A percentile compares a stretch with the other conserved stretches of the same genome.
These are phyloP conservation scores for Cavenderia fasciculata DNA, from an alignment of 78 protist genomes.

Conservation along the genomic window DNA sequence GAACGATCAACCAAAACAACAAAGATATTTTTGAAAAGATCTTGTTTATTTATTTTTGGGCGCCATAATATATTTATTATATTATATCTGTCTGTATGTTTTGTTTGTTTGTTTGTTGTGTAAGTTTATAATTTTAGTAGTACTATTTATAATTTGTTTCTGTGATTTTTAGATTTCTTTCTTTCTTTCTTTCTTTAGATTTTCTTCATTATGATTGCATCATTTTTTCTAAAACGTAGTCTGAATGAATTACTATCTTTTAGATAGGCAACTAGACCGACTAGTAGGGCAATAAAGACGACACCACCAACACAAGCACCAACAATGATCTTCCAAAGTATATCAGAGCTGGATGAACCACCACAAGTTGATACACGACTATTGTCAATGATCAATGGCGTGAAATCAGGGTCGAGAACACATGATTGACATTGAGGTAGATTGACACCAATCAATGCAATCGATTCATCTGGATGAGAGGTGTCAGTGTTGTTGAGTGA, in stretches of 20 bases:
- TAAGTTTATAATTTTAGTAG: too few relatives aligned
- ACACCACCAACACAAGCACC: background rate
- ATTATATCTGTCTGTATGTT: too few relatives aligned
- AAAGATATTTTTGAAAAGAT: too few relatives aligned
- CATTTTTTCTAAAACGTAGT: background rate
- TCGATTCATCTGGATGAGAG: background rate
- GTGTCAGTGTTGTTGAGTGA: too few relatives aligned
- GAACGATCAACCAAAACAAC: too few relatives aligned
- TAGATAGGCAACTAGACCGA: background rate
- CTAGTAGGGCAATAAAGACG: background rate
- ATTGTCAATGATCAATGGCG: background rate
- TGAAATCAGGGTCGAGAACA: constrained; percentile 2
- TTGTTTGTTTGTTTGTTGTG: too few relatives aligned
- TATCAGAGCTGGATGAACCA: background rate
- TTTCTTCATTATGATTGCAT: background rate
- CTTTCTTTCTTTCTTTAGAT: background rate
- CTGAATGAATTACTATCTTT: too few relatives aligned
- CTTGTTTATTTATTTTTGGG: too few relatives aligned
- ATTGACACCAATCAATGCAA: background rate
- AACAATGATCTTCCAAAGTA: background rate
- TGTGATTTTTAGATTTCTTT: too few relatives aligned
- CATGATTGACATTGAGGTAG: background rate
- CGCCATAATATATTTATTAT: too few relatives aligned
- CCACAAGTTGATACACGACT: background rate
- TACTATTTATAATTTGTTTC: too few relatives aligned